These are phyloP conservation scores for Lasiosphaeria ovina DNA, from an alignment of 495 filamentous ascomycete species.

Conservation along the genomic window DNA sequence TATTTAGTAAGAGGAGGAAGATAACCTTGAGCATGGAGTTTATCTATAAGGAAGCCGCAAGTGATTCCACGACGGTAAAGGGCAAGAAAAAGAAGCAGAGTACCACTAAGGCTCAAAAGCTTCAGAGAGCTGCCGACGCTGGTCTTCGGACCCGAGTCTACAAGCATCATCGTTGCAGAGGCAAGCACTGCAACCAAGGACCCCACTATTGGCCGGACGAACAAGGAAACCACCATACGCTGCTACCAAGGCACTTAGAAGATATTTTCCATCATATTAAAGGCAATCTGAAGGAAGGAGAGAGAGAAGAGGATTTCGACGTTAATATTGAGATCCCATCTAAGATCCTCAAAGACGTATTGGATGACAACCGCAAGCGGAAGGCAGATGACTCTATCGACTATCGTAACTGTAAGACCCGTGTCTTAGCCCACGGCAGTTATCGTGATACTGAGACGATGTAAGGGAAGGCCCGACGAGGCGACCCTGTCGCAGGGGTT, in stretches of 20 bases:
- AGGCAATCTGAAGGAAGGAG: too few relatives aligned
- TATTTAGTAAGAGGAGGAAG: conserved; percentile 2
- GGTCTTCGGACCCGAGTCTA: conserved; percentile 12
- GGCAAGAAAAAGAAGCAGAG: conserved; percentile 12
- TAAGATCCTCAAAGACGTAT: conserved; percentile 11
- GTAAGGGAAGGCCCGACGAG: too few relatives aligned
- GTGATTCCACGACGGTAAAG: neutral
- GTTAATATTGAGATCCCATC: conserved; percentile 7
- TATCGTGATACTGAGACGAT: too few relatives aligned
- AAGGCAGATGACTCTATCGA: conserved; percentile 6
- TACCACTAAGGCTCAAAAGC: conserved; percentile 14
- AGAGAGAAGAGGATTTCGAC: conserved; percentile 10
- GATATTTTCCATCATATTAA: conserved; percentile 12
- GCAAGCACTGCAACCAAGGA: conserved; percentile 11
- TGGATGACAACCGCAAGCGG: conserved; percentile 13
- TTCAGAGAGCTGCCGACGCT: conserved; percentile 11
- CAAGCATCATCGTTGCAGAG: conserved; percentile 13
- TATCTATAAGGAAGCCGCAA: neutral
- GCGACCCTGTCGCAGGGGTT: too few relatives aligned
- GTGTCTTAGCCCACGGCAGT: neutral
- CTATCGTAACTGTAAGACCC: conserved; percentile 10
- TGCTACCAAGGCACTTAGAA: conserved; percentile 14
- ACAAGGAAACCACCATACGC: conserved; percentile 13
- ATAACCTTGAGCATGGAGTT: conserved; percentile 11
- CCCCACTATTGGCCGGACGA: conserved; percentile 12